Evolutionary conservation across 2,329 filamentous ascomycete species (phyloP).

Genomic region (Colletotrichum cordylinicola): DNA sequence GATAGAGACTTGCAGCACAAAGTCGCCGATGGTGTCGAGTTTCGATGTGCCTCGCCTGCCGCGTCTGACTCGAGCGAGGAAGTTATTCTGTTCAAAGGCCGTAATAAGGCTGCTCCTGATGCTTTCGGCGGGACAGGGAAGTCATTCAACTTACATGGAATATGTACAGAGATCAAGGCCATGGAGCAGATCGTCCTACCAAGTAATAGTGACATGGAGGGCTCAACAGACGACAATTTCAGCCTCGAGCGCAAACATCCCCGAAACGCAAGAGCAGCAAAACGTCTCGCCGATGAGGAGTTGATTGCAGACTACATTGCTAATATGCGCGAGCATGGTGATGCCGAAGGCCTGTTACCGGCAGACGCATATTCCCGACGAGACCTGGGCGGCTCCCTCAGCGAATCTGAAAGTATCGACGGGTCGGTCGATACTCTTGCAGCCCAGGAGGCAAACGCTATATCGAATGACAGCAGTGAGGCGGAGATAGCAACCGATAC

Average conservation of each 20-base stretch:
- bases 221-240: background rate
- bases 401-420: conserved; percentile 32
- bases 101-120: conserved; percentile 29
- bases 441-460: background rate
- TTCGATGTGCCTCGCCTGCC: conserved; percentile 21
- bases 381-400: conserved; percentile 28
- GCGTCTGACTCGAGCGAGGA: conserved; percentile 69
- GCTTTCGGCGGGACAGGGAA: conserved; percentile 5
- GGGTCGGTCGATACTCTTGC: background rate
- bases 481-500: background rate
- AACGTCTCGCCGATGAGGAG: conserved; percentile 54
- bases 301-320: conserved; percentile 74
- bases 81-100: conserved; percentile 70
- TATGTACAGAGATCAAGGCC: conserved; percentile 37
- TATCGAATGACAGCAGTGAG: background rate
- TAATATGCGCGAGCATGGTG: conserved; percentile 61
- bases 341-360: conserved; percentile 65
- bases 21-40: background rate
- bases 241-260: background rate
- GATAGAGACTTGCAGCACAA: conserved; percentile 26
- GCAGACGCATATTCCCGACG: conserved; percentile 60
- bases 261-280: background rate
- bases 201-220: conserved; percentile 17
- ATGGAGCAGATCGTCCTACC: conserved; percentile 27
- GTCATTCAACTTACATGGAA: conserved; percentile 26